Evolutionary conservation across 805 yeast genomes (phyloP), one percentile per base, ranked within the genome.

Genomic region (Blastobotrys parvus): DNA sequence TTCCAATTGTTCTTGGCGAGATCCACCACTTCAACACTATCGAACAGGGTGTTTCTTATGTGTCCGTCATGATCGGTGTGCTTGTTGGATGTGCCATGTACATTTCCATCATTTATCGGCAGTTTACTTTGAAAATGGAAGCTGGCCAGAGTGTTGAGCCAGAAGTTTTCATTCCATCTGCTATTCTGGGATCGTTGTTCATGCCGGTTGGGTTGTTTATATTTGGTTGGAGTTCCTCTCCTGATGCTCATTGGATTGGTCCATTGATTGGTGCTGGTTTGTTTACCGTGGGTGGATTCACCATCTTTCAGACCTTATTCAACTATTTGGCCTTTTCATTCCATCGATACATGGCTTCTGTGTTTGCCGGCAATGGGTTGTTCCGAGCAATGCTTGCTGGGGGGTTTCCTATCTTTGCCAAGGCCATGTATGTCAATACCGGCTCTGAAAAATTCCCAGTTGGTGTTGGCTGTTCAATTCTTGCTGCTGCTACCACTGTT

Each of bases 351-450:
- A 50, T 72, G 47, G 80, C 78, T 2, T 72, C 80, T 0, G 79
- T 72, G 1, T 74, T 71, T 57, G 80, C 80, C 3, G 74, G 75
- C 35, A 76, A 74, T 49, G 71, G 64, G 34, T 59, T 75, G 22
- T 65, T 68, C 48, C 67, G 81, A 46, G 63, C 74, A 2, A 60
- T 59, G 1, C 62, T 72, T 50, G 81, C 78, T 0, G 72, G 74
- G 43, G 71, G 68, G 2, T 76, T 76, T 62, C 80, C 81, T 38
- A 61, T 80, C 39, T 79, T 80, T 58, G 82, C 81, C 3, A 55
- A 65, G 21, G 71, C 73, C 22, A 69, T 80, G 72, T 80, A 70
- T 55, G 61, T 64, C 45, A 73, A 55, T 19, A 38, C 52, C 15
- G 60, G 59, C 2, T 8, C 10, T 11, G 32, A 58, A 1, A 69